Evolutionary conservation across 495 filamentous ascomycete species (phyloP).

Genomic region (Penicillium diatomitis): DNA sequence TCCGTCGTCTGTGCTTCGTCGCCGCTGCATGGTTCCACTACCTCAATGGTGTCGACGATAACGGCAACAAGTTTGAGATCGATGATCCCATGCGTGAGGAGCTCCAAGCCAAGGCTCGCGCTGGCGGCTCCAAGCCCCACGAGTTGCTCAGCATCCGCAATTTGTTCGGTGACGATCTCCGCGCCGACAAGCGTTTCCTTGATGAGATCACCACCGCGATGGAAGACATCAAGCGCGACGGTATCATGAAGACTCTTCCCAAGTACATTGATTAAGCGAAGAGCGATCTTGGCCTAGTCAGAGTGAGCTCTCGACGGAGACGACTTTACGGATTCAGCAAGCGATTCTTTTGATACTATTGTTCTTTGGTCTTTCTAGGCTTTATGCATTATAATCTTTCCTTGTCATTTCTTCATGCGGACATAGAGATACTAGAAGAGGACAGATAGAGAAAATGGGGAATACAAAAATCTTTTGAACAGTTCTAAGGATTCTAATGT

Average conservation of each 20-base stretch:
- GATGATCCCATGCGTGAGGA: constrained; percentile 38
- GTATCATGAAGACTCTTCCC: constrained; percentile 33
- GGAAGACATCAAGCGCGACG: constrained; percentile 33
- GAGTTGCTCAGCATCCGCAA: constrained; percentile 32
- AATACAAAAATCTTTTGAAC: too few relatives aligned
- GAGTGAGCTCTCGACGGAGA: background rate
- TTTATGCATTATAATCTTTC: background rate
- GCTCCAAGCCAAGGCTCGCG: constrained; percentile 31
- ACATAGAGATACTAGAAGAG: too few relatives aligned
- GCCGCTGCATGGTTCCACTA: constrained; percentile 40
- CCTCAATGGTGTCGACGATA: constrained; percentile 35
- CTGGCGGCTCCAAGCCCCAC: constrained; percentile 25
- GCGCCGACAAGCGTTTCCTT: constrained; percentile 31
- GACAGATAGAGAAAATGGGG: too few relatives aligned
- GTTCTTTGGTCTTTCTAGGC: background rate
- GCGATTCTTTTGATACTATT: background rate
- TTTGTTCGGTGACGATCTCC: constrained; percentile 39
- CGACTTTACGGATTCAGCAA: background rate
- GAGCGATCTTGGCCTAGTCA: background rate
- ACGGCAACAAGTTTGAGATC: constrained; percentile 27
- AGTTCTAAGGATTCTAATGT: too few relatives aligned
- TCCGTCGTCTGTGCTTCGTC: constrained; percentile 36
- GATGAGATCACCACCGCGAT: constrained; percentile 29
- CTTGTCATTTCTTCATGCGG: too few relatives aligned
- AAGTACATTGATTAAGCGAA: constrained; percentile 32